Conservation (phyloP, 352 stramenopile species). For the Phytopythium kandeliae region DNA sequence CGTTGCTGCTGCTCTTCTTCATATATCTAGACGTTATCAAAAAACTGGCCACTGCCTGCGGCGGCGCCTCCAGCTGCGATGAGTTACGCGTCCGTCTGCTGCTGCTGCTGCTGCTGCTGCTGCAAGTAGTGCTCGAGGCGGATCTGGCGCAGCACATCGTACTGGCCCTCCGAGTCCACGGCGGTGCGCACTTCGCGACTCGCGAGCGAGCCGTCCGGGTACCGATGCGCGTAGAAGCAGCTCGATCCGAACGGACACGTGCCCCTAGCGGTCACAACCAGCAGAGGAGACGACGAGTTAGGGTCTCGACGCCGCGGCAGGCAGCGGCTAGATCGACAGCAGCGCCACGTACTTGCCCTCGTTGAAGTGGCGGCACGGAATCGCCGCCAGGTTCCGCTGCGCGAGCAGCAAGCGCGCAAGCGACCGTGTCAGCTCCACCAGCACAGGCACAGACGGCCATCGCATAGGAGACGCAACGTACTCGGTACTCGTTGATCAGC, state of each 20-base stretch:
- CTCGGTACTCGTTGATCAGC: constrained; percentile 63
- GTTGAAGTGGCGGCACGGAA: constrained; percentile 83
- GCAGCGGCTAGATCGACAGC: neutral
- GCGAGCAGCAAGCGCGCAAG: neutral
- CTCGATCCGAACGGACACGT: constrained; percentile 83
- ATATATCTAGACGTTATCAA: constrained; percentile 1
- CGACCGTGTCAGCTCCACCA: neutral
- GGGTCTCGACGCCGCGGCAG: no score
- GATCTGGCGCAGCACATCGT: constrained; percentile 68
- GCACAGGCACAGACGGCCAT: neutral
- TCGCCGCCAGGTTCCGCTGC: constrained; percentile 62
- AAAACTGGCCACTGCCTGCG: neutral
- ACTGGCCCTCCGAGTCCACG: constrained; percentile 64
- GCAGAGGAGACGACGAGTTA: neutral
- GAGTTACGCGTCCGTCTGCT: neutral
- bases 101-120: constrained; percentile 7
- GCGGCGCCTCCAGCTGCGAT: no score
- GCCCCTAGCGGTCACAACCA: constrained; percentile 18
- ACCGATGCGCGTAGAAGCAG: constrained; percentile 85
- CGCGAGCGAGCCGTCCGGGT: constrained; percentile 53
- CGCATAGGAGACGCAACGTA: no score
- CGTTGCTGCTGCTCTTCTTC: no score
- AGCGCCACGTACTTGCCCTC: constrained; percentile 58
- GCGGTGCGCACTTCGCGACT: constrained; percentile 62
- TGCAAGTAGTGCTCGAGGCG: constrained; percentile 69